Evolutionary conservation across 2,329 filamentous ascomycete species (phyloP).

Genomic region (Hypoxylon sp.): DNA sequence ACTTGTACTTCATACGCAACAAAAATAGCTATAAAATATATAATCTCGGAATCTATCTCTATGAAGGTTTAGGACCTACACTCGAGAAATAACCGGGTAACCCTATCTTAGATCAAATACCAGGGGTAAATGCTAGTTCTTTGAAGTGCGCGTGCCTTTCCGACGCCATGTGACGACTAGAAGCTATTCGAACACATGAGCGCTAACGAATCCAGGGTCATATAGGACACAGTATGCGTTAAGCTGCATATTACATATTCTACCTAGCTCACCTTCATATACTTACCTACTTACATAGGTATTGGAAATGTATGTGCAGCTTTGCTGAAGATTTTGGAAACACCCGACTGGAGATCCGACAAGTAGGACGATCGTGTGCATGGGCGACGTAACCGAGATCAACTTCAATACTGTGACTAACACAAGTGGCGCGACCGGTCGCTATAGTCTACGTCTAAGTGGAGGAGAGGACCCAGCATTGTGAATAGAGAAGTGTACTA

Average conservation of each 20-base stretch:
- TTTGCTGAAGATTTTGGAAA: slow-evolving; percentile 21
- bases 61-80: too few species aligned
- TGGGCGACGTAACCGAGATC: slow-evolving; percentile 32
- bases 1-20: not conserved
- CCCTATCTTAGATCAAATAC: not conserved
- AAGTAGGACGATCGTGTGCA: slow-evolving; percentile 38
- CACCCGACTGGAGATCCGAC: slow-evolving; percentile 23
- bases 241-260: too few species aligned
- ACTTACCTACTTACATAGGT: not conserved
- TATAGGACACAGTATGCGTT: too few species aligned
- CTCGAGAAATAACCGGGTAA: too few species aligned
- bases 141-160: not conserved
- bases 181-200: too few species aligned
- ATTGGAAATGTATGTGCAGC: not conserved
- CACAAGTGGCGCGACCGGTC: slow-evolving; percentile 22
- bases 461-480: slow-evolving; percentile 21
- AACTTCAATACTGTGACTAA: slow-evolving; percentile 22
- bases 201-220: too few species aligned
- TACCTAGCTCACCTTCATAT: not conserved
- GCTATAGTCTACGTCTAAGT: slow-evolving; percentile 30
- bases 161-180: not conserved
- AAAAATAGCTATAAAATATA: not conserved
- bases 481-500: slow-evolving; percentile 16
- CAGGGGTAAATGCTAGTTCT: not conserved
- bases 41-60: too few species aligned